These are phyloP conservation scores for Paramecium octaurelia DNA, from an alignment of 73 alveolate genomes.

Conservation along the genomic window DNA sequence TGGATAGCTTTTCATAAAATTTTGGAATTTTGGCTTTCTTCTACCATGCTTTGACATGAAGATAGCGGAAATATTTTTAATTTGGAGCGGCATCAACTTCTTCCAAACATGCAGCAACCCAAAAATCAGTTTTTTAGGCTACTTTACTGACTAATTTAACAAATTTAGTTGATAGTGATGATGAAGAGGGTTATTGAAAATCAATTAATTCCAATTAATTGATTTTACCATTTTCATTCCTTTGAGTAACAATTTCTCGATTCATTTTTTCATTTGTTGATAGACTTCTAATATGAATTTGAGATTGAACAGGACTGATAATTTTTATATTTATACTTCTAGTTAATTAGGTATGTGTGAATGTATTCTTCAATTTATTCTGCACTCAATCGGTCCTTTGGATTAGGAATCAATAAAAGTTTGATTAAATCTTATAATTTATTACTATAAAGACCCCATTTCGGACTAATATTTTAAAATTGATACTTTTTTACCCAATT, in stretches of 20 bases:
- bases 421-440: not conserved
- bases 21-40: constrained; percentile 51
- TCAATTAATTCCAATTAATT: not conserved
- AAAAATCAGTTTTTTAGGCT: constrained; percentile 36
- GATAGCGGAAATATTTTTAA: constrained; percentile 23
- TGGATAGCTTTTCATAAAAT: constrained; percentile 33
- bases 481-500: not conserved
- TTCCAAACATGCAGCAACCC: constrained; percentile 51
- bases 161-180: not conserved
- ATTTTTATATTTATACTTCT: not conserved
- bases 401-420: not conserved
- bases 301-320: not conserved
- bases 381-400: not conserved
- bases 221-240: not conserved
- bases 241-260: not conserved
- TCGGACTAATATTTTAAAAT: not conserved
- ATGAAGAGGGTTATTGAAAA: not conserved
- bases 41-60: constrained; percentile 59
- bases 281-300: not conserved
- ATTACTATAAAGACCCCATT: constrained; percentile 23
- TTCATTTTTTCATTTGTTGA: not conserved
- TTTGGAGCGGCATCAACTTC: constrained; percentile 55
- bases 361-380: not conserved
- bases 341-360: not conserved
- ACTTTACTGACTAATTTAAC: not conserved